Base-by-base conservation (phyloP, 164 flowering plant species). In the Cinnamomum micranthum region DNA sequence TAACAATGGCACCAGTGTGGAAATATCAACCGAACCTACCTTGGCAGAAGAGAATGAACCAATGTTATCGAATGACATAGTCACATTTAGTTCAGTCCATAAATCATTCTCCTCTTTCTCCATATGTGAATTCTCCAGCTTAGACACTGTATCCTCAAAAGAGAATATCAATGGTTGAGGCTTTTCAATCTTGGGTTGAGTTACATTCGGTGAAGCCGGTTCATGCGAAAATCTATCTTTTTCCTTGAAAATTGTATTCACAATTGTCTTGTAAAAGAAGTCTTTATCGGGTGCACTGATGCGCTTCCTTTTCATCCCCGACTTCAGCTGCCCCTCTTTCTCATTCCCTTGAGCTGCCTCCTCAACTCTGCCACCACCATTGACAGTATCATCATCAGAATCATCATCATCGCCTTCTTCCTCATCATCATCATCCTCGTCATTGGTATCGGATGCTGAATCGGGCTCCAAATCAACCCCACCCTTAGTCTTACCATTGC, bases 41-140 rank as follows among this genome's bases (percentile, higher is more conserved):
- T 10, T 64, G 52, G 71, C 28, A 74, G 74, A 3, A 66, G 64
- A 72, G 51, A 58, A 19, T 6, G 77, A 74, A 66, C 82, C 84
- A 51, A 84, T 76, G 65, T 82, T 84, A 31, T 63, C 33, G 25
- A 77, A 77, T 31, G 24, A 55, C 31, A 82, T 76, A 33, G 75
- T 85, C 71, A 87, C 82, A 22, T 84, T 81, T 51, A 86, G 59
- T 60, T 87, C 86, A 22, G 50, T 64, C 88, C 92, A 90, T 14
- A 91, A 78, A 20, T 66, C 23, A 31, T 86, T 87, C 66, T 80
- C 0, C 23, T 81, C 85, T 55, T 70, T 77, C 69, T 89, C 93
- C 19, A 10, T 63, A 4, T 85, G 89, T 28, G 90, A 67, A 69
- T 85, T 86, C 76, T 81, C 85, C 22, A 68, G 65, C 33, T 15